Evolutionary conservation across 2,329 filamentous ascomycete genomes (phyloP).

Genomic region (Ophiostoma angusticollis): DNA sequence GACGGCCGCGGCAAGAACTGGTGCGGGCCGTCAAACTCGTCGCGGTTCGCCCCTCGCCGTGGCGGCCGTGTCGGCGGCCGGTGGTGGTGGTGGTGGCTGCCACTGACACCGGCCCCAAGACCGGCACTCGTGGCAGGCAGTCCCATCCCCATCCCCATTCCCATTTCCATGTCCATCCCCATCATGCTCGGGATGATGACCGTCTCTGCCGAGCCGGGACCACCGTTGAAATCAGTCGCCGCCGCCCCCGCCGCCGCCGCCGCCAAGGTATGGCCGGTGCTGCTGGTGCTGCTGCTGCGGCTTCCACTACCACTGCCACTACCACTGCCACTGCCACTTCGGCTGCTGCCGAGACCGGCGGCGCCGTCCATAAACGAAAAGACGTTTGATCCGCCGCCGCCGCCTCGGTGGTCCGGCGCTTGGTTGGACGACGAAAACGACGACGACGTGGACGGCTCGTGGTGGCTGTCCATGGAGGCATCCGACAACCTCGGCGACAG

Average conservation of each 20-base stretch:
- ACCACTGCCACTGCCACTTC: background rate
- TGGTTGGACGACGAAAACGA: too few species aligned
- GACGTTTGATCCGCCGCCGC: too few species aligned
- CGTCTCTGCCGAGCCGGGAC: too few species aligned
- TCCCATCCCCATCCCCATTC: background rate
- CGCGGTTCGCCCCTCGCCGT: slow-evolving; percentile 63
- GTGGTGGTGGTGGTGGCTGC: slow-evolving; percentile 24
- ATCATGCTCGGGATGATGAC: too few species aligned
- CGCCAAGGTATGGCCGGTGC: slow-evolving; percentile 24
- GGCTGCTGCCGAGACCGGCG: background rate
- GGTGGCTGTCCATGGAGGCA: slow-evolving; percentile 41
- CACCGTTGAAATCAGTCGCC: too few species aligned
- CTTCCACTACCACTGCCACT: background rate
- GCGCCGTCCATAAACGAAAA: too few species aligned
- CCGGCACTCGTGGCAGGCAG: slow-evolving; percentile 25
- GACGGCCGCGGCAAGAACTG: slow-evolving; percentile 66
- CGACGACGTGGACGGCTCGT: slow-evolving; percentile 25
- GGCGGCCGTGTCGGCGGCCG: slow-evolving; percentile 40
- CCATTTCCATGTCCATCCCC: too few species aligned
- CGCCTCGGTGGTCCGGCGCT: too few species aligned
- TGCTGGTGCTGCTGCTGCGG: background rate
- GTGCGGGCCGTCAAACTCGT: slow-evolving; percentile 81
- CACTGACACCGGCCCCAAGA: slow-evolving; percentile 18
- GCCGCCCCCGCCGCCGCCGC: background rate
- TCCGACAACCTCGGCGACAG: slow-evolving; percentile 46